phyloP scores from a whole-genome alignment of 306 rosid genomes.

The Trichosanthes cucumerina region DNA sequence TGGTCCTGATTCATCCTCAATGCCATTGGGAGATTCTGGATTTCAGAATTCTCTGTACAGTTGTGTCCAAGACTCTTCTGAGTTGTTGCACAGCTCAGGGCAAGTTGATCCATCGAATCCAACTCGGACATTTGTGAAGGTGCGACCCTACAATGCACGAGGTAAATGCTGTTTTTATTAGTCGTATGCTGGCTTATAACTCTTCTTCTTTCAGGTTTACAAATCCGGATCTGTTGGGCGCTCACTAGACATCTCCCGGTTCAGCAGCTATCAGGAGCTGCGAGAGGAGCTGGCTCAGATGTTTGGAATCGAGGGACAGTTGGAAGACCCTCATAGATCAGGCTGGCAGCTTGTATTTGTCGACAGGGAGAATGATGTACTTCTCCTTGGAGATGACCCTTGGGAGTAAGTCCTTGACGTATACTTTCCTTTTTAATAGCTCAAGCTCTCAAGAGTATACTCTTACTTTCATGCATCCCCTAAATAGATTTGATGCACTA shows the following conservation, averaged over 20 bases:
- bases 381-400: slow-evolving; percentile 95
- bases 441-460: no score
- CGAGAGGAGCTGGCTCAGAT: slow-evolving; percentile 85
- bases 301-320: slow-evolving; percentile 87
- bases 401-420: slow-evolving; percentile 65
- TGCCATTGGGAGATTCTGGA: slow-evolving; percentile 58
- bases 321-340: slow-evolving; percentile 92
- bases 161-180: slow-evolving; percentile 8
- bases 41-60: slow-evolving; percentile 49
- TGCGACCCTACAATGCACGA: neutral
- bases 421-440: neutral
- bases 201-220: slow-evolving; percentile 50
- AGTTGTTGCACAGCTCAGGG: slow-evolving; percentile 55
- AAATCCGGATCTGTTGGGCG: slow-evolving; percentile 87
- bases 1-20: slow-evolving; percentile 43
- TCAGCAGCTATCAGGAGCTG: slow-evolving; percentile 86
- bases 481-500: neutral
- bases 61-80: slow-evolving; percentile 56
- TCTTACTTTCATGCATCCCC: neutral
- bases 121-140: slow-evolving; percentile 69
- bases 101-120: slow-evolving; percentile 52
- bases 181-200: slow-evolving; percentile 12
- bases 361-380: slow-evolving; percentile 93
- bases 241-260: slow-evolving; percentile 79
- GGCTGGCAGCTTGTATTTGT: slow-evolving; percentile 99